Conservation (phyloP, 1,284 basidiomycete species). For the Gymnopus androsaceus region DNA sequence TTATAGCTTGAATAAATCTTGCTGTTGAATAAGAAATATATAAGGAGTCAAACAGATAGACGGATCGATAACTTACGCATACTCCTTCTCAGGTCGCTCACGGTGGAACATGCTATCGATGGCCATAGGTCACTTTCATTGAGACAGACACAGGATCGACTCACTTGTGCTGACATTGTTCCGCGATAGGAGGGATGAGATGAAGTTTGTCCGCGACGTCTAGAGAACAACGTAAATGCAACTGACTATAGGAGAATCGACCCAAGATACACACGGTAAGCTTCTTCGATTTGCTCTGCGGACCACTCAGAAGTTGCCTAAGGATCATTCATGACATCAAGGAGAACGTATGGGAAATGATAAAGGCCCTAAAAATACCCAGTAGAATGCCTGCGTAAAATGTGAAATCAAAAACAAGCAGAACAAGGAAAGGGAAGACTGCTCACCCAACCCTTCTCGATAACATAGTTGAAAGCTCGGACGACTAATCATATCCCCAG, state of each 20-base stretch:
- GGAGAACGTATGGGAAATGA: background rate
- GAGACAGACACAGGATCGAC: too few species aligned
- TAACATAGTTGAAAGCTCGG: slow-evolving; percentile 70
- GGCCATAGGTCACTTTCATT: too few species aligned
- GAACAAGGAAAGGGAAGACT: background rate
- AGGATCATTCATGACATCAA: background rate
- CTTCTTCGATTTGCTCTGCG: slow-evolving; percentile 73
- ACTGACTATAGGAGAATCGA: background rate
- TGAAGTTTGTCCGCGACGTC: slow-evolving; percentile 73
- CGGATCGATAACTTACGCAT: slow-evolving; percentile 47
- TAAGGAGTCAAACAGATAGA: background rate
- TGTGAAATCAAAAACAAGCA: slow-evolving; percentile 8
- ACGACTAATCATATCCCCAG: slow-evolving; percentile 43
- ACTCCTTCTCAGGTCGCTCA: slow-evolving; percentile 83
- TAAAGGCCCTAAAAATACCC: slow-evolving; percentile 32
- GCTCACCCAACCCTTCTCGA: slow-evolving; percentile 65
- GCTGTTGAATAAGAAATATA: too few species aligned
- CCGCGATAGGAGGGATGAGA: slow-evolving; percentile 74
- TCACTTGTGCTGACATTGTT: slow-evolving; percentile 79
- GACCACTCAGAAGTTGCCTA: slow-evolving; percentile 79
- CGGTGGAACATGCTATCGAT: slow-evolving; percentile 67
- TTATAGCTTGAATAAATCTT: slow-evolving; percentile 59
- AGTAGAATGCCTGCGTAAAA: slow-evolving; percentile 59
- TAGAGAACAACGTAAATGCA: too few species aligned
- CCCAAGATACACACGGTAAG: slow-evolving; percentile 58